These are phyloP conservation scores for Emmonsiellopsis sp. DNA, from an alignment of 2,329 filamentous ascomycete species.

Conservation along the genomic window DNA sequence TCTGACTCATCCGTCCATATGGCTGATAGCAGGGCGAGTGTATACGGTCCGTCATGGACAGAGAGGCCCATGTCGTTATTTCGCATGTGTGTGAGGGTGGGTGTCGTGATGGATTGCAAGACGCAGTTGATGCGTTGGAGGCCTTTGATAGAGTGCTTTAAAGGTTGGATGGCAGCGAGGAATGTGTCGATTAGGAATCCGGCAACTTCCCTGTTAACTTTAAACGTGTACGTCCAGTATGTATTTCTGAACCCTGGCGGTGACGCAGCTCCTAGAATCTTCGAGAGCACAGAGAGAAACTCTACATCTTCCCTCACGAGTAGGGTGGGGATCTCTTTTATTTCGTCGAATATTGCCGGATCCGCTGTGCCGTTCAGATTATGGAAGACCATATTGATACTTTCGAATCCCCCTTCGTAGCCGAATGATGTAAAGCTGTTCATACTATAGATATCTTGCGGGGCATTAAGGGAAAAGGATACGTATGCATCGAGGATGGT, in stretches of 20 bases:
- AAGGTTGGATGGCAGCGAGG: constrained; percentile 11
- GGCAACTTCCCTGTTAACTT: constrained; percentile 21
- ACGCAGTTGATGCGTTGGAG: constrained; percentile 15
- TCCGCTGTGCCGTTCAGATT: constrained; percentile 27
- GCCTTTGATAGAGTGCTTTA: constrained; percentile 8
- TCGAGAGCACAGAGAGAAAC: constrained; percentile 24
- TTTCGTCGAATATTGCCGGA: constrained; percentile 25
- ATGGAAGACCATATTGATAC: constrained; percentile 19
- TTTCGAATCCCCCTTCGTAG: constrained; percentile 20
- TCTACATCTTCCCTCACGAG: constrained; percentile 21
- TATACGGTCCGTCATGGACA: constrained; percentile 14
- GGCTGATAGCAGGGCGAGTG: constrained; percentile 20
- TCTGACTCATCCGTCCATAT: constrained; percentile 25
- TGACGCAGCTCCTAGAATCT: constrained; percentile 24
- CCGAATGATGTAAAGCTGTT: constrained; percentile 18
- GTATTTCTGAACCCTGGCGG: constrained; percentile 24
- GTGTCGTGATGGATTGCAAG: constrained; percentile 25
- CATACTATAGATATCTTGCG: constrained; percentile 26
- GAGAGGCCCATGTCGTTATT: constrained; percentile 28
- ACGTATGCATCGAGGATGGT: constrained; percentile 25
- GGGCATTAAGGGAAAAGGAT: constrained; percentile 21
- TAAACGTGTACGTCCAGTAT: constrained; percentile 26
- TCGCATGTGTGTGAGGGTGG: constrained; percentile 20
- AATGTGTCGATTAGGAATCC: constrained; percentile 19
- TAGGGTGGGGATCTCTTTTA: constrained; percentile 14